Conservation (phyloP, 768 basidiomycete genomes). For the Rhizopogon roseolus region DNA sequence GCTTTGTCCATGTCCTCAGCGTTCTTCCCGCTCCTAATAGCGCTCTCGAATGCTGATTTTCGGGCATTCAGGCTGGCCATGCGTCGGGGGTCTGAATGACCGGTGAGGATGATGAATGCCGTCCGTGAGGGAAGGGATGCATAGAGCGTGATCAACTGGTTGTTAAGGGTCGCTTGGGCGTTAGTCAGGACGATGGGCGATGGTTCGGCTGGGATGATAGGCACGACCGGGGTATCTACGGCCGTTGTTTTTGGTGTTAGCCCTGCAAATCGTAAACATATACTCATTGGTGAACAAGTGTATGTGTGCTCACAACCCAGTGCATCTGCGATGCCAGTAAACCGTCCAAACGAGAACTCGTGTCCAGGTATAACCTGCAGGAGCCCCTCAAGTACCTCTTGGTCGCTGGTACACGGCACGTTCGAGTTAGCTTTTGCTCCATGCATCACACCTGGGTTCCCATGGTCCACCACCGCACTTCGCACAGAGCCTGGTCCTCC, state of each 20-base stretch:
- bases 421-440: conserved; percentile 77
- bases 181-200: conserved; percentile 29
- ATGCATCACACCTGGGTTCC: conserved; percentile 80
- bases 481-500: conserved; percentile 40
- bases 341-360: conserved; percentile 79
- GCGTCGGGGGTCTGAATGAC: conserved; percentile 80
- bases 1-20: conserved; percentile 51
- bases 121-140: conserved; percentile 70
- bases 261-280: conserved; percentile 37
- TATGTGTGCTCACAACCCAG: conserved; percentile 64
- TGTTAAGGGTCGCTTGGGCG: conserved; percentile 51
- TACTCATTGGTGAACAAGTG: background rate
- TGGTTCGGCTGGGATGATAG: conserved; percentile 24
- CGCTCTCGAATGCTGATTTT: conserved; percentile 68
- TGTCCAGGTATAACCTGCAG: conserved; percentile 56
- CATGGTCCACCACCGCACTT: conserved; percentile 78
- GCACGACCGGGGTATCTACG: conserved; percentile 26
- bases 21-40: conserved; percentile 49
- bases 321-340: conserved; percentile 75
- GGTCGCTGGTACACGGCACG: conserved; percentile 71
- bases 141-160: conserved; percentile 58
- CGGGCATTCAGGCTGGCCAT: conserved; percentile 73
- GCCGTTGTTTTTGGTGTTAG: conserved; percentile 48
- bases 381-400: conserved; percentile 71
- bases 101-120: conserved; percentile 81